phyloP scores from a whole-genome alignment of 2,329 filamentous ascomycete species.

The Talaromyces funiculosus region DNA sequence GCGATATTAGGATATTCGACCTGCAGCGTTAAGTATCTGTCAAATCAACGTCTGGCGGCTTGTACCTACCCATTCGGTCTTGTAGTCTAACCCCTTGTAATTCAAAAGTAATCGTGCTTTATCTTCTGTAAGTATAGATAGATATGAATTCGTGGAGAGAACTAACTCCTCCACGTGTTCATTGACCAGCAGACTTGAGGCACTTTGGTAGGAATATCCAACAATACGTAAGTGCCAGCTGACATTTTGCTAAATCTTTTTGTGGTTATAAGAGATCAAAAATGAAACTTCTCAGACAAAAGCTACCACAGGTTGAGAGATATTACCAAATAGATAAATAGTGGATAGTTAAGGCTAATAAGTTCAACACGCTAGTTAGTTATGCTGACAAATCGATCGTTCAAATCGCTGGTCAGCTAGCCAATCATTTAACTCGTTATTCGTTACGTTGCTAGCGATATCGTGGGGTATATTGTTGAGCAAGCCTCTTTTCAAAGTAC shows the following conservation, averaged over 20 bases:
- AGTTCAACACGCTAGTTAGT: neutral
- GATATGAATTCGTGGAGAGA: neutral
- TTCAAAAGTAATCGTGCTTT: constrained; percentile 61
- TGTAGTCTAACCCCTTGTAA: constrained; percentile 62
- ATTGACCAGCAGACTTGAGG: constrained; percentile 50
- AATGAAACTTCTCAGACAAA: neutral
- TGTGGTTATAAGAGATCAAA: neutral
- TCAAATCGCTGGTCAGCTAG: too few species aligned
- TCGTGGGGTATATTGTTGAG: neutral
- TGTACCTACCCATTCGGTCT: constrained; percentile 22
- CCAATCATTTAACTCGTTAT: too few species aligned
- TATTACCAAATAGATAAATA: neutral
- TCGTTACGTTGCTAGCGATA: neutral
- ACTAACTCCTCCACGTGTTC: constrained; percentile 66
- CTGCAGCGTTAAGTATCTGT: neutral
- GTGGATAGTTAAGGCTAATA: neutral
- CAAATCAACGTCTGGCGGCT: neutral
- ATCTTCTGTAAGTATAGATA: neutral
- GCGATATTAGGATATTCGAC: constrained; percentile 3
- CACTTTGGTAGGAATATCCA: constrained; percentile 7
- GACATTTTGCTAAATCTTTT: neutral
- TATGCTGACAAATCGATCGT: neutral
- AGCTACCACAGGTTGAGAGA: neutral
- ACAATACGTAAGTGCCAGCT: neutral
- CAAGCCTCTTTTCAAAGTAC: neutral